Percentiles rank a stretch among this genome's conserved stretches.
phyloP scores from a whole-genome alignment of 805 yeast species.

The Candida yuanshanica region DNA sequence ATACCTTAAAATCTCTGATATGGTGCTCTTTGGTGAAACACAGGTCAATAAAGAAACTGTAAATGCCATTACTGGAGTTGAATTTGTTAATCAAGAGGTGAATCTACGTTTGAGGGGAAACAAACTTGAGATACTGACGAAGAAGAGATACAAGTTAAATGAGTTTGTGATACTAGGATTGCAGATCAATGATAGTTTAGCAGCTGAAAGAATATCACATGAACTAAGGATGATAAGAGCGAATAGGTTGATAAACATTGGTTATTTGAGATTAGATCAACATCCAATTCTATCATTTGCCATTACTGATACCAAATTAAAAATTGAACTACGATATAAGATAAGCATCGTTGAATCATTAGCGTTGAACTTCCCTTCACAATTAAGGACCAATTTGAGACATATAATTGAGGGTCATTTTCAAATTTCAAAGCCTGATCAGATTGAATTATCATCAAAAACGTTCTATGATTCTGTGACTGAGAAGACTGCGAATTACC shows the following conservation, averaged over 20 bases:
- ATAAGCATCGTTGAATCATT: conserved; percentile 9
- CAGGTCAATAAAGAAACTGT: neutral
- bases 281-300: conserved; percentile 4
- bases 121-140: conserved; percentile 3
- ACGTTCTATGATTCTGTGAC: conserved; percentile 48
- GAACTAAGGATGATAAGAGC: conserved; percentile 1
- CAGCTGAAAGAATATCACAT: neutral
- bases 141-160: conserved; percentile 10
- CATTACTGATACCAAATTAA: neutral
- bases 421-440: neutral
- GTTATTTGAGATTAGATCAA: neutral
- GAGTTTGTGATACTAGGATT: conserved; percentile 5
- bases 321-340: conserved; percentile 5
- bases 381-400: neutral
- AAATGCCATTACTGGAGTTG: conserved; percentile 1
- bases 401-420: conserved; percentile 3
- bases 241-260: neutral
- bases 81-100: neutral
- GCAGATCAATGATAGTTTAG: neutral
- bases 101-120: conserved; percentile 1
- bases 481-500: conserved; percentile 32
- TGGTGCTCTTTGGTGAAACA: neutral
- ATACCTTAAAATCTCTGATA: conserved; percentile 4
- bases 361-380: conserved; percentile 3
- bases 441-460: conserved; percentile 22